Conservation (phyloP, 2,329 filamentous ascomycete species). For the Verticillium nubilum region DNA sequence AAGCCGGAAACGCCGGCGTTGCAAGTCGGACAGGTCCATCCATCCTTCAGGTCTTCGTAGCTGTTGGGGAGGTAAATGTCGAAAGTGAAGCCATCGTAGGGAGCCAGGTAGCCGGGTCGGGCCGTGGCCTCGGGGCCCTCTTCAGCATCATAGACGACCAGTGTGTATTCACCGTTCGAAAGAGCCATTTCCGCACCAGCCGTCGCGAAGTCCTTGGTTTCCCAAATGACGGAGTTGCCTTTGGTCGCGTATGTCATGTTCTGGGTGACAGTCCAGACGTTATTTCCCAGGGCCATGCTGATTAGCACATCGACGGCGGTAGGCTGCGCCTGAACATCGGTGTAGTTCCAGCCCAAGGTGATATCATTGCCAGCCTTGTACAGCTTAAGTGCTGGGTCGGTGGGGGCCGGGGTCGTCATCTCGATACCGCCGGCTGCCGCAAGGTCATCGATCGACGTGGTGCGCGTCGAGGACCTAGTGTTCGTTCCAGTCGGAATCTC, state of each 20-base stretch:
- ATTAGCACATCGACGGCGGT: conserved; percentile 56
- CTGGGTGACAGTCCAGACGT: conserved; percentile 55
- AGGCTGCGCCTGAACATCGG: conserved; percentile 50
- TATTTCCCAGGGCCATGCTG: conserved; percentile 45
- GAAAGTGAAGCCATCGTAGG: conserved; percentile 45
- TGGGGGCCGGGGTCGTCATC: conserved; percentile 46
- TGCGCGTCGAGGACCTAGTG: conserved; percentile 18
- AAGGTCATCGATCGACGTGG: conserved; percentile 36
- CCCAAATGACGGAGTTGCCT: conserved; percentile 48
- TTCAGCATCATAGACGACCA: conserved; percentile 57
- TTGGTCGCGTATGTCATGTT: conserved; percentile 55
- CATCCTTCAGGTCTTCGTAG: conserved; percentile 44
- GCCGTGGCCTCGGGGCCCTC: conserved; percentile 42
- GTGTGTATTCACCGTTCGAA: conserved; percentile 50
- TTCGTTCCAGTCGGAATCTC: conserved; percentile 20
- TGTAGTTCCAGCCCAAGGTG: conserved; percentile 63
- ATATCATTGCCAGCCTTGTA: conserved; percentile 57
- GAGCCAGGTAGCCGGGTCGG: conserved; percentile 49
- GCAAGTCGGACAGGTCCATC: conserved; percentile 53
- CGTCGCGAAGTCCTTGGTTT: conserved; percentile 46
- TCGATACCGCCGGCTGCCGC: conserved; percentile 45
- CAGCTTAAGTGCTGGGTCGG: conserved; percentile 37
- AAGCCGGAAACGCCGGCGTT: conserved; percentile 43
- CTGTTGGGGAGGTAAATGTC: conserved; percentile 49
- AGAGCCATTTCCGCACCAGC: conserved; percentile 37